A percentile compares a stretch with the other conserved stretches of the same genome.
Conservation (phyloP, 2,329 filamentous ascomycete species). For the Exophiala sp. region DNA sequence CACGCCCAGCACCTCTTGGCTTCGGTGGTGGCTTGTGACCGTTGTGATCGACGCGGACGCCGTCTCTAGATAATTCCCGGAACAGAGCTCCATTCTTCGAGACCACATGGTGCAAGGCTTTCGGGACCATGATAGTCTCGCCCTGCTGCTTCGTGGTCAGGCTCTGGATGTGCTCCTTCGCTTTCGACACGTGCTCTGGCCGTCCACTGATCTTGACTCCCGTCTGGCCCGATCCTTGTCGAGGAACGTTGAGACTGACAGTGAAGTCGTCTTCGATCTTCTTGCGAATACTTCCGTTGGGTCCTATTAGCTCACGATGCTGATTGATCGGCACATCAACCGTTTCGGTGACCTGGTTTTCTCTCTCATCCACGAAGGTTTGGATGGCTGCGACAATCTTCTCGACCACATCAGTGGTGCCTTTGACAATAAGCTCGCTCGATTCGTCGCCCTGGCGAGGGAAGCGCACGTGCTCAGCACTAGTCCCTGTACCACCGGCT, state of each 20-base stretch:
- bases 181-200: constrained; percentile 73
- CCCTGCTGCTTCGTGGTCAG: constrained; percentile 83
- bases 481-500: constrained; percentile 85
- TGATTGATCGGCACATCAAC: constrained; percentile 85
- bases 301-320: constrained; percentile 86
- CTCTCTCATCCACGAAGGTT: constrained; percentile 74
- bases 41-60: constrained; percentile 87
- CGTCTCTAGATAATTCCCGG: constrained; percentile 80
- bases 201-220: constrained; percentile 82
- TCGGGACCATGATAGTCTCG: constrained; percentile 80
- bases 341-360: constrained; percentile 73
- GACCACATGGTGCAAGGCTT: constrained; percentile 76
- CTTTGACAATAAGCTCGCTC: constrained; percentile 82
- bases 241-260: constrained; percentile 84
- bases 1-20: constrained; percentile 50
- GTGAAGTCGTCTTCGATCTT: constrained; percentile 81
- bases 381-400: constrained; percentile 82
- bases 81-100: constrained; percentile 91
- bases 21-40: constrained; percentile 73
- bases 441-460: constrained; percentile 82
- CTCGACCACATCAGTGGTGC: constrained; percentile 76
- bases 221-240: constrained; percentile 78
- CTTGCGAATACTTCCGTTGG: constrained; percentile 81
- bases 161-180: constrained; percentile 77
- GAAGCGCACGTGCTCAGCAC: constrained; percentile 88